Conservation (phyloP, 176 grass and related monocot species). For the Oryza punctata region DNA sequence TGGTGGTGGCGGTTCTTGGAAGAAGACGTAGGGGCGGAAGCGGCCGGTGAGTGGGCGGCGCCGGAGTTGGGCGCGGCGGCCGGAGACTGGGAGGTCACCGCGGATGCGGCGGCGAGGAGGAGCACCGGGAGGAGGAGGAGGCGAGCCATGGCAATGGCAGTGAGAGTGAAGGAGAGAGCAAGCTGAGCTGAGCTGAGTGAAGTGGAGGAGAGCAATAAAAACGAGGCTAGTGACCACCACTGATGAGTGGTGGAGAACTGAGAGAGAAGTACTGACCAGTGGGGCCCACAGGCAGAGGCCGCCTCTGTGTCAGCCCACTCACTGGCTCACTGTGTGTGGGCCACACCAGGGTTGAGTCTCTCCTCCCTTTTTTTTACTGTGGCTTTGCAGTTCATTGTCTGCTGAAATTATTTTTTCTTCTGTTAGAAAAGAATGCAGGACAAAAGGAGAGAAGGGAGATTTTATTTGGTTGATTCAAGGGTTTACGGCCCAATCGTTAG, state of each 20-base stretch:
- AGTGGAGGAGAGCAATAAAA: background rate
- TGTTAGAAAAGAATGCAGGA: background rate
- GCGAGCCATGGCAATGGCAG: slow-evolving; percentile 25
- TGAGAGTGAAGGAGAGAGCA: background rate
- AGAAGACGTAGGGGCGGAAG: slow-evolving; percentile 26
- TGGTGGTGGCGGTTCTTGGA: slow-evolving; percentile 30
- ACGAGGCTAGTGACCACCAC: background rate
- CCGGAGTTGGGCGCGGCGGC: slow-evolving; percentile 32
- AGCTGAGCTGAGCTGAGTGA: background rate
- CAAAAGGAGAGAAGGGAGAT: background rate
- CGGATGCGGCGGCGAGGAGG: slow-evolving; percentile 9
- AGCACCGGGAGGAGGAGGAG: too few species aligned
- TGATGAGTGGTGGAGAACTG: background rate
- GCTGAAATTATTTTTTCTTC: background rate
- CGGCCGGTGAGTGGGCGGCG: background rate
- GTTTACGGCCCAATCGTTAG: too few species aligned
- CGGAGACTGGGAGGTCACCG: slow-evolving; percentile 34
- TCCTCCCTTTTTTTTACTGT: background rate
- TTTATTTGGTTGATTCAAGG: too few species aligned
- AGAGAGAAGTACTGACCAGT: background rate
- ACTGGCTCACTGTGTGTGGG: background rate
- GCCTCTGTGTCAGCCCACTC: background rate
- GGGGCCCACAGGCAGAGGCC: background rate
- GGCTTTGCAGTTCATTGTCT: background rate
- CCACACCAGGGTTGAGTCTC: background rate